Conservation (phyloP, 1,284 basidiomycete genomes). For the Ustilago trichophora region DNA sequence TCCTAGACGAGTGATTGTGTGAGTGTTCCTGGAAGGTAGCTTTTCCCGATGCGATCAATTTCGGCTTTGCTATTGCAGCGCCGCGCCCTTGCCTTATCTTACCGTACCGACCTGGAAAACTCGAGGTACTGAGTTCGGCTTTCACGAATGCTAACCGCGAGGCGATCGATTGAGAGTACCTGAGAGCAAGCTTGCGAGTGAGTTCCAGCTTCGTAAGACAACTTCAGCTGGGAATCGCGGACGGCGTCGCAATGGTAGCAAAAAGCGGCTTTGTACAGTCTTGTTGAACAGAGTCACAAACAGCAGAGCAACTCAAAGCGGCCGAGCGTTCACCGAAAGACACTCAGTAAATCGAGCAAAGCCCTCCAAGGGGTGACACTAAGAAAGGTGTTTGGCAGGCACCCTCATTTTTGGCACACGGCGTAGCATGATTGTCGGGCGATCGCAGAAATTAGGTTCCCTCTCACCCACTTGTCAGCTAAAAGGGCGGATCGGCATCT, state of each 20-base stretch:
- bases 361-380: no score
- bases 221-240: no score
- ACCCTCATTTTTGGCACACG: conserved; percentile 16
- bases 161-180: no score
- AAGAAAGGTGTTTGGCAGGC: conserved; percentile 4
- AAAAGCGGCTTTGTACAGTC: no score
- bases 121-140: no score
- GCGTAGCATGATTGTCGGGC: background rate
- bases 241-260: no score
- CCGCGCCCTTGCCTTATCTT: background rate
- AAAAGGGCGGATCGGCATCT: background rate
- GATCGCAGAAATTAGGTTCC: background rate
- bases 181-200: no score
- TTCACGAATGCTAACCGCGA: no score
- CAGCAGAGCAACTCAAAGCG: background rate
- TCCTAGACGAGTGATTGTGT: background rate
- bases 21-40: background rate
- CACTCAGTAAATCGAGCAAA: no score
- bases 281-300: no score
- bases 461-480: background rate
- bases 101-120: no score
- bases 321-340: conserved; percentile 23
- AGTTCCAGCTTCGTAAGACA: no score
- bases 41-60: background rate
- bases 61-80: background rate